These are phyloP conservation scores for Aspergillus eucalypticola DNA, from an alignment of 2,329 filamentous ascomycete species.

Conservation along the genomic window DNA sequence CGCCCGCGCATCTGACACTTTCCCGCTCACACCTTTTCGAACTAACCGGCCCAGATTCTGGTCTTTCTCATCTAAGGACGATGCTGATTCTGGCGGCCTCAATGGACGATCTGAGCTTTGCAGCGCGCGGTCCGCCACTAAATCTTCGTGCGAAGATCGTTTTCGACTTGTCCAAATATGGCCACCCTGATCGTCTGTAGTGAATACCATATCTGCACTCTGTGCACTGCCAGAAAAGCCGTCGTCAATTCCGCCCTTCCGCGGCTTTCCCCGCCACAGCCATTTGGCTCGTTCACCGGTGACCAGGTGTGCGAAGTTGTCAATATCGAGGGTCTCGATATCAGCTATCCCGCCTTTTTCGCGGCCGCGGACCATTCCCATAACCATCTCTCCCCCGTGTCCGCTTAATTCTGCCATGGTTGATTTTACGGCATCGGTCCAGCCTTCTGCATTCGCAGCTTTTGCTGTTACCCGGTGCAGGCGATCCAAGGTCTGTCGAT, in stretches of 20 bases:
- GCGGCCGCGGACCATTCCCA: slow-evolving; percentile 85
- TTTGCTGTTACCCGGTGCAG: slow-evolving; percentile 85
- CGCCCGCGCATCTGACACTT: slow-evolving; percentile 76
- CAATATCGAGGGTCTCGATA: slow-evolving; percentile 87
- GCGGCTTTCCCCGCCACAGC: slow-evolving; percentile 90
- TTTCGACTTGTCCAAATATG: slow-evolving; percentile 48
- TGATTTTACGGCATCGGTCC: slow-evolving; percentile 91
- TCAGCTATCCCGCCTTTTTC: slow-evolving; percentile 90
- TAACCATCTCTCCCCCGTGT: slow-evolving; percentile 89
- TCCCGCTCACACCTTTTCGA: slow-evolving; percentile 77
- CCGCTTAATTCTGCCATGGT: slow-evolving; percentile 92
- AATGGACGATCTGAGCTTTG: slow-evolving; percentile 33
- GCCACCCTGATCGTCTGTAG: slow-evolving; percentile 48
- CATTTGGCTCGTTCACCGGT: slow-evolving; percentile 85
- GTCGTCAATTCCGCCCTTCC: slow-evolving; percentile 55
- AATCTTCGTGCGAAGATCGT: slow-evolving; percentile 43
- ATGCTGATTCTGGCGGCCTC: slow-evolving; percentile 32
- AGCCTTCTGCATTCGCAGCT: slow-evolving; percentile 82
- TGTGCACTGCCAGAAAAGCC: slow-evolving; percentile 23
- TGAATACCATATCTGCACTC: slow-evolving; percentile 46
- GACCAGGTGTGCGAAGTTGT: slow-evolving; percentile 74
- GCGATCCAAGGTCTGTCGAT: slow-evolving; percentile 77
- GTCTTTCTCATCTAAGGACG: slow-evolving; percentile 40
- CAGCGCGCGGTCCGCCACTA: slow-evolving; percentile 30
- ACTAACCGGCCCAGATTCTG: slow-evolving; percentile 62